These are phyloP conservation scores for Entoloma clypeatum DNA, from an alignment of 1,284 basidiomycete genomes.

Conservation along the genomic window DNA sequence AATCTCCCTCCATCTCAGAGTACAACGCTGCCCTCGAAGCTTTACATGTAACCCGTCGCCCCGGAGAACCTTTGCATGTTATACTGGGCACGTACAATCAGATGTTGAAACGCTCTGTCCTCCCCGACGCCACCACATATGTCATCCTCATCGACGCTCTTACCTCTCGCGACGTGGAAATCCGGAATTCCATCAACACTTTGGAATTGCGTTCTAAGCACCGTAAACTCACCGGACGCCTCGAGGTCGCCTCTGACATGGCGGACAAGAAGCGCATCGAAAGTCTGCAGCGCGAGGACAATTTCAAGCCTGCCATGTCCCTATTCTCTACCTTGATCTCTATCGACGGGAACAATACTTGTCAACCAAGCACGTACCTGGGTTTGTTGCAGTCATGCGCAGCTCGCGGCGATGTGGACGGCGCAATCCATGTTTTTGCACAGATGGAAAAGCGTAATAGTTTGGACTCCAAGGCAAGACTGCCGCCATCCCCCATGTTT, in stretches of 20 bases:
- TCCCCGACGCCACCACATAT: slow-evolving; percentile 71
- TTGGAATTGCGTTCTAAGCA: slow-evolving; percentile 44
- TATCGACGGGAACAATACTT: slow-evolving; percentile 29
- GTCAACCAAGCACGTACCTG: slow-evolving; percentile 46
- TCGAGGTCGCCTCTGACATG: slow-evolving; percentile 21
- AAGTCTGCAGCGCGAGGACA: slow-evolving; percentile 57
- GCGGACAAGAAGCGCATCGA: slow-evolving; percentile 37
- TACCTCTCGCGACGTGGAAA: slow-evolving; percentile 70
- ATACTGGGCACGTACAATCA: slow-evolving; percentile 75
- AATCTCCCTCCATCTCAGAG: slow-evolving; percentile 37
- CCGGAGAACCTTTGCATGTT: slow-evolving; percentile 54
- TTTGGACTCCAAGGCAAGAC: too few relatives aligned
- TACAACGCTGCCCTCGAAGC: slow-evolving; percentile 70
- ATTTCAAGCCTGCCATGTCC: slow-evolving; percentile 67
- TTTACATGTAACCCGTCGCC: slow-evolving; percentile 44
- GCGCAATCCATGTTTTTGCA: slow-evolving; percentile 67
- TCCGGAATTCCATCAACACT: slow-evolving; percentile 44
- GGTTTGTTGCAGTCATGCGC: slow-evolving; percentile 67
- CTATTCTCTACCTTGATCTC: slow-evolving; percentile 63
- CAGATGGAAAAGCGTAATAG: slow-evolving; percentile 58
- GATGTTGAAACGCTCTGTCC: slow-evolving; percentile 63
- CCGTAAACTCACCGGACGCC: slow-evolving; percentile 25
- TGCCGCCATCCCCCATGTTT: slow-evolving; percentile 39
- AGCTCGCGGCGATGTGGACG: slow-evolving; percentile 53
- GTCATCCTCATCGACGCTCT: slow-evolving; percentile 66